These are phyloP conservation scores for Gnaphalium uliginosum DNA, from an alignment of 129 eudicot species.

Conservation along the genomic window DNA sequence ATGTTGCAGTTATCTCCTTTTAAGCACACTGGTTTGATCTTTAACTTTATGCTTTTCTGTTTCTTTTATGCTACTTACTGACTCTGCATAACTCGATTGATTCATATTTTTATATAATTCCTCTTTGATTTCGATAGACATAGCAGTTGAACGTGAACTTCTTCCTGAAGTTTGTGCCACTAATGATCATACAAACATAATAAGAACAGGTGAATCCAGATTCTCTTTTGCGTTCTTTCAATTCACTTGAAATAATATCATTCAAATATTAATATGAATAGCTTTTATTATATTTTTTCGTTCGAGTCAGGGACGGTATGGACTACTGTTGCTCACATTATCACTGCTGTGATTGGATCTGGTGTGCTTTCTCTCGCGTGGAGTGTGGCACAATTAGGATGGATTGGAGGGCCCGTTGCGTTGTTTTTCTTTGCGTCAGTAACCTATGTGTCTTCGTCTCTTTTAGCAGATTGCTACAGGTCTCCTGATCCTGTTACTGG, in stretches of 20 bases:
- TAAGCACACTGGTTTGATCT: slow-evolving; percentile 23
- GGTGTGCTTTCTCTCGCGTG: slow-evolving; percentile 83
- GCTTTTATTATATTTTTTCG: neutral
- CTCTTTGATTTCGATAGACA: slow-evolving; percentile 18
- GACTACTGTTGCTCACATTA: slow-evolving; percentile 71
- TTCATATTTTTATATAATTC: neutral
- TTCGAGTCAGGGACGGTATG: slow-evolving; percentile 54
- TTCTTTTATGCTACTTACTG: neutral
- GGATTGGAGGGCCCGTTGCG: slow-evolving; percentile 72
- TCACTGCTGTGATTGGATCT: slow-evolving; percentile 79
- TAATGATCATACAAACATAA: slow-evolving; percentile 39
- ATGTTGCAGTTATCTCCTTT: slow-evolving; percentile 30
- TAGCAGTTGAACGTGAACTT: slow-evolving; percentile 32
- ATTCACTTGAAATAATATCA: neutral
- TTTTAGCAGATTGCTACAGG: slow-evolving; percentile 69
- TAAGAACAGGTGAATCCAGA: slow-evolving; percentile 47
- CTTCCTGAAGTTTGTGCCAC: slow-evolving; percentile 18
- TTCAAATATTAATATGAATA: neutral
- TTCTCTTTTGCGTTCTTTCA: neutral
- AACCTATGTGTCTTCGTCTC: slow-evolving; percentile 65
- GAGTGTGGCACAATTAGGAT: slow-evolving; percentile 75
- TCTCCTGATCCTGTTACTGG: slow-evolving; percentile 74
- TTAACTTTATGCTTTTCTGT: neutral
- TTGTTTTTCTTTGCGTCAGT: slow-evolving; percentile 59
- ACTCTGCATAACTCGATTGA: neutral